Conservation (phyloP, 2,329 filamentous ascomycete genomes). For the Myriosclerotinia curreyana region DNA sequence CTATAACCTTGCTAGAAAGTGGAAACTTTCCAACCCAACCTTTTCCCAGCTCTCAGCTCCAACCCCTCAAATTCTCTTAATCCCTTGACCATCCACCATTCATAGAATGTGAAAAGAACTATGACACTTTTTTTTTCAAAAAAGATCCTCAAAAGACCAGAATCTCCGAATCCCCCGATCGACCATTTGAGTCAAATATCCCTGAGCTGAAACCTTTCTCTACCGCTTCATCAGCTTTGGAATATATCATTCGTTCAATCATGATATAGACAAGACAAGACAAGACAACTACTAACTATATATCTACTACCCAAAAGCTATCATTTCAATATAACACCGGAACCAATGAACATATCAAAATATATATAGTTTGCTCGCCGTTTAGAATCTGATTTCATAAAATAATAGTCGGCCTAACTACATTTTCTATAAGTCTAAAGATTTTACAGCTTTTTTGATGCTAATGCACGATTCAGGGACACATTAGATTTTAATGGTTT, state of each 20-base stretch:
- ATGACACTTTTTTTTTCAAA: neutral
- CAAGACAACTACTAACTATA: too few relatives aligned
- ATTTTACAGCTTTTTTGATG: neutral
- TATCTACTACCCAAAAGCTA: neutral
- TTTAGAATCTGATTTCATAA: too few relatives aligned
- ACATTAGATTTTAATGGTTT: neutral
- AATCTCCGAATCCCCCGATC: neutral
- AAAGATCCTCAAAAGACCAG: neutral
- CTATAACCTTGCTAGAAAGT: conserved; percentile 4
- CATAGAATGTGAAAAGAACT: conserved; percentile 8
- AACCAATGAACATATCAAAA: neutral
- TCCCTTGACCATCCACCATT: conserved; percentile 11
- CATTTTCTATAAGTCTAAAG: neutral
- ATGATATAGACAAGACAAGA: conserved; percentile 2
- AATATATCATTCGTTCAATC: neutral
- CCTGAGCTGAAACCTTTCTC: conserved; percentile 16
- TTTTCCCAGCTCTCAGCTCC: neutral
- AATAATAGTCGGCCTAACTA: neutral
- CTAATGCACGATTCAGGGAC: neutral
- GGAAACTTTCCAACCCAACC: neutral
- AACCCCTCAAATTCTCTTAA: neutral
- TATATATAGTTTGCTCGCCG: neutral
- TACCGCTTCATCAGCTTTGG: conserved; percentile 10
- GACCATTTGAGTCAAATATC: neutral
- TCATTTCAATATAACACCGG: neutral